Evolutionary conservation across 2,329 filamentous ascomycete genomes (phyloP).

Genomic region (Cucurbitaria berberidis): DNA sequence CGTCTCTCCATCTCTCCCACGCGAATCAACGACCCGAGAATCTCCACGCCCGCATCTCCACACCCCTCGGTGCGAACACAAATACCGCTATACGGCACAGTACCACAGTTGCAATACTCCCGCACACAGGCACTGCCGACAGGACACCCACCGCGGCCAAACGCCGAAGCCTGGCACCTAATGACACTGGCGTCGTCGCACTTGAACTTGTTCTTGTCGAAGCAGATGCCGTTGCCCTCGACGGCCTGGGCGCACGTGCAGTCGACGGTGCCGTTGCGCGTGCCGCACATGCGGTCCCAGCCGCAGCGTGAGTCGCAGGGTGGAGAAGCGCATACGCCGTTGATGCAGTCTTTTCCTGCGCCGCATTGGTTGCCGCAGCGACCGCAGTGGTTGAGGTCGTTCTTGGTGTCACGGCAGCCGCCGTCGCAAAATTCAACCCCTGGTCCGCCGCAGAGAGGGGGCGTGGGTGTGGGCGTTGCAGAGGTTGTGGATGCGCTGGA

Average conservation of each 20-base stretch:
- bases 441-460: conserved; percentile 16
- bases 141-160: conserved; percentile 12
- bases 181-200: conserved; percentile 15
- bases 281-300: conserved; percentile 32
- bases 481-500: conserved; percentile 3
- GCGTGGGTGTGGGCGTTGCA: conserved; percentile 5
- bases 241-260: conserved; percentile 39
- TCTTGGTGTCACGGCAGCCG: conserved; percentile 30
- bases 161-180: conserved; percentile 6
- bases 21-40: conserved; percentile 19
- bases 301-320: conserved; percentile 40
- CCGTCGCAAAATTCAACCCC: conserved; percentile 26
- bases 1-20: conserved; percentile 21
- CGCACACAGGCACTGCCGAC: conserved; percentile 26
- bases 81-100: conserved; percentile 13
- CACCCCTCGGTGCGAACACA: conserved; percentile 30
- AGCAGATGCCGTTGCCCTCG: conserved; percentile 37
- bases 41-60: conserved; percentile 16
- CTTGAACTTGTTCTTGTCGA: conserved; percentile 26
- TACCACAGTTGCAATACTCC: conserved; percentile 22
- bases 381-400: conserved; percentile 34
- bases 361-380: conserved; percentile 34
- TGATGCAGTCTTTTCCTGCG: conserved; percentile 32
- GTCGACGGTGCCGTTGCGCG: conserved; percentile 14
- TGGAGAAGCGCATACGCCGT: conserved; percentile 41